Conservation (phyloP, 2,329 filamentous ascomycete species). For the Verticillium dahliae region DNA sequence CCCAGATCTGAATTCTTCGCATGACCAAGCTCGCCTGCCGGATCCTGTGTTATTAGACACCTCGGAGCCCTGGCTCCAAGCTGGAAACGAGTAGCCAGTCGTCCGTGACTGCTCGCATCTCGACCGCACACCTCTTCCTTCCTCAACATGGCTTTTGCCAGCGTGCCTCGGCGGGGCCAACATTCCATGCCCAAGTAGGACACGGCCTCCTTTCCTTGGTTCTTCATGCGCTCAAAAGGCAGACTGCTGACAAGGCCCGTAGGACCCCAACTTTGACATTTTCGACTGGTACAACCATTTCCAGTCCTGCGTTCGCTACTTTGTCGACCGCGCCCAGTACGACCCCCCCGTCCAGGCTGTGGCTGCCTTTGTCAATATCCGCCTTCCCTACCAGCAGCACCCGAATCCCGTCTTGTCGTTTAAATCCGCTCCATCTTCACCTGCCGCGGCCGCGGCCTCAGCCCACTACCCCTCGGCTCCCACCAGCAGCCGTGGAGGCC, state of each 20-base stretch:
- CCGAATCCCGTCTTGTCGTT: conserved; percentile 36
- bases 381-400: conserved; percentile 73
- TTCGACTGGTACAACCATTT: conserved; percentile 92
- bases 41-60: conserved; percentile 11
- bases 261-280: conserved; percentile 61
- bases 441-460: conserved; percentile 21
- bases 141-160: conserved; percentile 1
- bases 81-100: neutral
- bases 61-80: neutral
- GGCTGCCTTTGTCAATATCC: conserved; percentile 87
- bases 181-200: neutral
- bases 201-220: neutral
- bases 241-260: conserved; percentile 31
- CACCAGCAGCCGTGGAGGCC: conserved; percentile 16
- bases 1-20: neutral
- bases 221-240: neutral
- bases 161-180: conserved; percentile 9
- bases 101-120: neutral
- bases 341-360: conserved; percentile 77
- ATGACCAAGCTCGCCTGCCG: neutral
- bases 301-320: conserved; percentile 84
- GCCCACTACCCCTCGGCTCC: conserved; percentile 16
- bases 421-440: conserved; percentile 24
- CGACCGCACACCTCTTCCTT: neutral
- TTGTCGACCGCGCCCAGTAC: conserved; percentile 86